Evolutionary conservation across 2,329 filamentous ascomycete genomes (phyloP), one percentile per base, ranked within the genome.

Genomic region (Chaetothyriales sp.): DNA sequence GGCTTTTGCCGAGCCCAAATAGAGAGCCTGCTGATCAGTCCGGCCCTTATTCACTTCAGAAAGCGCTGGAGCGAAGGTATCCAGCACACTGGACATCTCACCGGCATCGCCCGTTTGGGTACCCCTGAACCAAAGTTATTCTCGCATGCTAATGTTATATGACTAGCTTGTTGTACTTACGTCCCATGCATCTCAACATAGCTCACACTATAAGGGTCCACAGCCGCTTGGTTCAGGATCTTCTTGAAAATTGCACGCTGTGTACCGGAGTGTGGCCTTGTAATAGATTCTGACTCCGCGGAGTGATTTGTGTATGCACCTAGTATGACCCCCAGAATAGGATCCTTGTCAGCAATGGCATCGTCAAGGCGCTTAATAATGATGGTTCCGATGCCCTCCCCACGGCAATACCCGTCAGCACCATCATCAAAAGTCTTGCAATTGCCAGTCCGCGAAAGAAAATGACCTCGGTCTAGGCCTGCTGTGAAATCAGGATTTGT

Each of bases 341-440:
- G 66, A 50, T 92, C 87, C 54, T 85, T 82, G 61, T 92, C 86
- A 0, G 78, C 78, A 49, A 85, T 66, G 1, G 86, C 86, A 66
- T 90, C 86, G 50, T 87, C 82, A 1, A 89, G 77, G 33, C 86
- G 77, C 73, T 92, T 92, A 47, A 92, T 70, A 19, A 92, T 75
- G 47, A 92, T 75, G 0, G 83, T 82, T 1, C 81, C 86, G 55
- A 84, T 83, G 18, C 79, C 82, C 60, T 92, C 86, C 50, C 81
- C 85, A 63, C 86, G 81, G 69, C 86, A 90, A 68, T 92, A 90
- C 1, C 86, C 86, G 67, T 89, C 85, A 2, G 86, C 86, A 40
- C 76, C 79, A 57, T 87, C 82, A 65, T 90, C 86, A 63, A 86
- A 92, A 0, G 86, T 87, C 62, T 87, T 86, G 67, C 85, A 89